Base-by-base conservation (phyloP, 2,329 filamentous ascomycete species). In the Pseudocercospora ulei region DNA sequence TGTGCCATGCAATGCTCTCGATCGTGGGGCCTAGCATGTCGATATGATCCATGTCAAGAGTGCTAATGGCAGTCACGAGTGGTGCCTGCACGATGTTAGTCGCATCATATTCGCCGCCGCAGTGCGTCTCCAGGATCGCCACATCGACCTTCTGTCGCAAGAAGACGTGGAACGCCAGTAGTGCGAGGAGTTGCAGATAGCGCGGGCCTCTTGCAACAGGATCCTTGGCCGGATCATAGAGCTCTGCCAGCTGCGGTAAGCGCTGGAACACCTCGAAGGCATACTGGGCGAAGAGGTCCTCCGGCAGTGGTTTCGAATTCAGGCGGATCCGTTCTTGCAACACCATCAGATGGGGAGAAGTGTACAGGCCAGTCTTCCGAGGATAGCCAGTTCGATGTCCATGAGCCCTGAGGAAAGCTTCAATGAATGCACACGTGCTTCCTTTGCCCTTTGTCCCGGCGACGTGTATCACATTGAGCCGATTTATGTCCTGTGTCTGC, bases 401-500 rank as follows among this genome's bases (percentile, higher is more conserved):
- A 5, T 69, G 65, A 7, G 43, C 35, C 22, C 47, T 41, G 7
- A 94, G 68, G 48, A 93, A 80, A 1, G 77, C 76, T 13, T 85
- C 82, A 6, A 82, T 72, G 58, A 86, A 87, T 4, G 85, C 80
- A 53, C 81, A 84, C 0, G 84, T 85, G 3, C 82, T 88, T 17
- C 87, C 87, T 61, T 95, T 96, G 41, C 88, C 88, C 61, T 95
- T 95, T 1, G 87, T 94, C 6, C 88, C 88, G 1, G 88, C 82
- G 28, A 95, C 76, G 57, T 95, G 88, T 43, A 95, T 76, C 50
- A 71, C 62, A 38, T 50, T 52, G 7, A 55, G 33, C 2, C 11
- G 2, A 22, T 50, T 48, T 27, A 55, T 27, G 14, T 49, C 46
- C 19, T 41, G 39, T 22, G 43, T 35, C 51, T 52, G 24, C 14